Base-by-base conservation (phyloP, 257 asterid genomes). In the Asclepias syriaca region DNA sequence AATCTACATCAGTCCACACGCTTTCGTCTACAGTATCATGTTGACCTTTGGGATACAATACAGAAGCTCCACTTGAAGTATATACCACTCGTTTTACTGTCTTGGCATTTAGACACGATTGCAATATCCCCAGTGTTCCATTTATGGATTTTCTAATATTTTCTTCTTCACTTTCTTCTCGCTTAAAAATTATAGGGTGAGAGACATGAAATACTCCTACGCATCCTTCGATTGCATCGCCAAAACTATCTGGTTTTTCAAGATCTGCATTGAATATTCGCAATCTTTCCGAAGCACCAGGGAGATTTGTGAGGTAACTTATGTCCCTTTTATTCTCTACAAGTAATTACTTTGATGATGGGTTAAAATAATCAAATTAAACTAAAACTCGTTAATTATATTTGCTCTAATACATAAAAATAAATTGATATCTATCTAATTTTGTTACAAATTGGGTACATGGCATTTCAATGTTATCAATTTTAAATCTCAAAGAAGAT, bases 81-180 rank as follows among this genome's bases (percentile, higher is more conserved):
- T 84, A 87, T 1, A 84, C 80, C 2, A 89, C 88, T 37, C 82
- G 74, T 48, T 82, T 86, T 51, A 88, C 87, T 5, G 96, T 84
- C 56, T 83, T 80, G 0, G 88, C 76, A 16, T 87, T 82, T 2
- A 88, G 77, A 68, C 93, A 84, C 24, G 83, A 82, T 74, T 67
- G 78, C 0, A 88, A 75, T 19, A 90, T 81, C 56, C 83, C 86
- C 13, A 68, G 48, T 3, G 86, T 4, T 1, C 84, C 93, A 19
- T 67, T 40, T 5, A 80, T 78, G 4, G 80, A 48, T n/a, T 74
- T 76, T 14, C 66, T 72, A 64, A 72, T 18, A 72, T 67, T 79
- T 18, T 73, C 81, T 29, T 91, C 88, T 63, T 87, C 92, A 0
- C 80, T 16, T 67, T 85, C 91, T 32, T 74, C 81, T 69, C 78